Percentiles rank a stretch among this genome's conserved stretches.
phyloP scores from a whole-genome alignment of 2,329 filamentous ascomycete species.

The Trichoderma cornu-damae region DNA sequence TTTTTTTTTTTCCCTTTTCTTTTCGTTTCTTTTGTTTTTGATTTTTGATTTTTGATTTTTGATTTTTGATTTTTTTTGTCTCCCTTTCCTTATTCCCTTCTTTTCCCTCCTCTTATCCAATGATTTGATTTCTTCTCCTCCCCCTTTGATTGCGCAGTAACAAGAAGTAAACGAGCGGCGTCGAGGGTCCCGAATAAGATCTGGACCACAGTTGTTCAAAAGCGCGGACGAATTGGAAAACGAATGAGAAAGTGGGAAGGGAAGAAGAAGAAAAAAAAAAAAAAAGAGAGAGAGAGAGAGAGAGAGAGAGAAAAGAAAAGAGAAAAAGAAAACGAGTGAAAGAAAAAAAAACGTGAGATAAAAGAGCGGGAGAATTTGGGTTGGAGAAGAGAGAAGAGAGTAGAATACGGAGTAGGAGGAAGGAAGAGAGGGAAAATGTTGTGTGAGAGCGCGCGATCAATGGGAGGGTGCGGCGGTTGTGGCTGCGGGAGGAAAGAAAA shows the following conservation, averaged over 20 bases:
- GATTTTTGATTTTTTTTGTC: background rate
- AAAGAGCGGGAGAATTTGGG: too few species aligned
- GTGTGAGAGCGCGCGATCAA: slow-evolving; percentile 1
- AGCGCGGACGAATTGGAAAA: slow-evolving; percentile 7
- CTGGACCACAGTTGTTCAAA: background rate
- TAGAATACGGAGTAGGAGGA: slow-evolving; percentile 17
- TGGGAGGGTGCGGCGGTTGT: slow-evolving; percentile 15
- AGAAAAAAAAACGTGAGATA: background rate
- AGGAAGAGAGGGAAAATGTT: slow-evolving; percentile 19
- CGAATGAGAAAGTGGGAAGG: background rate
- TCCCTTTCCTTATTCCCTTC: background rate
- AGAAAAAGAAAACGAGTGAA: background rate
- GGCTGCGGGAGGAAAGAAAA: slow-evolving; percentile 13
- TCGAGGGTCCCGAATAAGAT: background rate
- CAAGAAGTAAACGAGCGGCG: slow-evolving; percentile 11
- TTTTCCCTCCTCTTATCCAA: background rate
- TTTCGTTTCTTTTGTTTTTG: background rate
- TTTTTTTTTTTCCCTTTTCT: background rate
- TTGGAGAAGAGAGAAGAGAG: slow-evolving; percentile 4
- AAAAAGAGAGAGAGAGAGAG: slow-evolving; percentile 16
- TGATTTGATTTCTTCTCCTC: background rate
- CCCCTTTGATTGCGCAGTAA: background rate
- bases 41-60: background rate
- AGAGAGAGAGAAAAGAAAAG: slow-evolving; percentile 8
- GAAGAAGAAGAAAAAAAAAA: background rate